Conservation (phyloP, 1,284 basidiomycete genomes). For the Caloboletus inedulis region DNA sequence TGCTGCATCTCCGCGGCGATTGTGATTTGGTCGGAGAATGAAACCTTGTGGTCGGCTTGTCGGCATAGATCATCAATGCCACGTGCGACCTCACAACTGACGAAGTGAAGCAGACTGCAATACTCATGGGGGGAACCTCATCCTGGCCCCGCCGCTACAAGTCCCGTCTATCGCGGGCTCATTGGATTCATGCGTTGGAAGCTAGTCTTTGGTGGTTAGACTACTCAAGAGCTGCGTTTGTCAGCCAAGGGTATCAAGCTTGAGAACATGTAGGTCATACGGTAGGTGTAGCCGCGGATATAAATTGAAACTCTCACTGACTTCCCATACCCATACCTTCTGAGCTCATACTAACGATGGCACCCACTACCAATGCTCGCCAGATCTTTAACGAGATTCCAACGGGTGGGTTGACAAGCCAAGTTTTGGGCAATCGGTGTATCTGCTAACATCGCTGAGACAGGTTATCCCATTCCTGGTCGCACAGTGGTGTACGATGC, state of each 20-base stretch:
- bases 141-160: no score
- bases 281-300: background rate
- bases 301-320: background rate
- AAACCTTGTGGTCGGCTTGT: no score
- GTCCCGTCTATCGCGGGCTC: no score
- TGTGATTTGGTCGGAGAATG: no score
- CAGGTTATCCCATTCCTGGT: constrained; percentile 31
- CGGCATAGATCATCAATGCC: no score
- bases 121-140: no score
- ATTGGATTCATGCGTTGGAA: no score
- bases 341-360: constrained; percentile 7
- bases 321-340: background rate
- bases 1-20: no score
- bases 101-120: no score
- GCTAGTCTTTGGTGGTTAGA: no score
- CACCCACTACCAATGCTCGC: constrained; percentile 16
- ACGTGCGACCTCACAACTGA: no score
- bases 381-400: constrained; percentile 24
- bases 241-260: background rate
- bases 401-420: constrained; percentile 1
- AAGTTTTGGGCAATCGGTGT: background rate
- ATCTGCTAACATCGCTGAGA: constrained; percentile 7
- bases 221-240: background rate
- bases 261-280: background rate
- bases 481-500: constrained; percentile 33